These are phyloP conservation scores for Lotus japonicus DNA, from an alignment of 306 rosid species.

Conservation along the genomic window DNA sequence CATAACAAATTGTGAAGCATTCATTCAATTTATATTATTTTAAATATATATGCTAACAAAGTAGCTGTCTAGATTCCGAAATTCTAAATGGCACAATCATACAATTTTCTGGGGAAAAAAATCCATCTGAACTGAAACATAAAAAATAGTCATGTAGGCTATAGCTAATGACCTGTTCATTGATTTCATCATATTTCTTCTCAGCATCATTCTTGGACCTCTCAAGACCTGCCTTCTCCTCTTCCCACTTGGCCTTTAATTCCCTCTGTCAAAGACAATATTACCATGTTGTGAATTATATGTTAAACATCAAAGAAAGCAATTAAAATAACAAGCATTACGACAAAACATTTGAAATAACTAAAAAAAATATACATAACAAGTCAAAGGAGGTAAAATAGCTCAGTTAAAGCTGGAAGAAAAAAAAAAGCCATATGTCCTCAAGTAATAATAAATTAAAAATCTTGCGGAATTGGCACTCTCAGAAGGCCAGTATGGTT, in stretches of 20 bases:
- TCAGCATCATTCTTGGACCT: conserved; percentile 59
- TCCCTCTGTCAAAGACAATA: conserved; percentile 45
- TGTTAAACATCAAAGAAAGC: neutral
- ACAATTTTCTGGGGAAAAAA: neutral
- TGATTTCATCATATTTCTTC: conserved; percentile 65
- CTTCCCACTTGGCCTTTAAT: conserved; percentile 69
- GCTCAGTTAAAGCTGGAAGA: no score
- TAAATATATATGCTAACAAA: neutral
- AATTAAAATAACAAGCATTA: neutral
- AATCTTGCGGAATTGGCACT: neutral
- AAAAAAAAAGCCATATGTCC: neutral
- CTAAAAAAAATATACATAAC: neutral
- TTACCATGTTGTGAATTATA: neutral
- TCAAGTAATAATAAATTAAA: neutral
- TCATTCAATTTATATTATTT: neutral
- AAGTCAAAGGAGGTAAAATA: neutral
- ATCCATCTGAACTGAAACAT: neutral
- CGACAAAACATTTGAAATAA: neutral
- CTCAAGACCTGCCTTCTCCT: conserved; percentile 47
- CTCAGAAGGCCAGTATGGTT: neutral
- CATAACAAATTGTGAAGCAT: neutral
- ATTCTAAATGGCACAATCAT: neutral
- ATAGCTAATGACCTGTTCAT: conserved; percentile 70
- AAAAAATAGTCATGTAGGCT: neutral
- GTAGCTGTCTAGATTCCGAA: neutral